Base-by-base conservation (phyloP, 2,329 filamentous ascomycete genomes). In the Scedosporium apiospermum region DNA sequence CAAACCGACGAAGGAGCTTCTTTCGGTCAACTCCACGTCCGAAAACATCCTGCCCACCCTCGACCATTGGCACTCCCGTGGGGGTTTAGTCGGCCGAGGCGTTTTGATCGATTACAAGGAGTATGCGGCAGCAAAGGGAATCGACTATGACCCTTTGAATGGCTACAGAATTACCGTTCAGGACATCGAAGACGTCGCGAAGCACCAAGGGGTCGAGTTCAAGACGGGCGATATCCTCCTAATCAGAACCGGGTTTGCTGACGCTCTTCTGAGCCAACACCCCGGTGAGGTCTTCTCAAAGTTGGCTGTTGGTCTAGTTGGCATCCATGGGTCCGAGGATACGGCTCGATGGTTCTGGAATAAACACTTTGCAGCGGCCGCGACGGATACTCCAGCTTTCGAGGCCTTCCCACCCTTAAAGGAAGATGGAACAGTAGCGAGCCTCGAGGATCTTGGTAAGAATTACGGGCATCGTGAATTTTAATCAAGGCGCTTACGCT, bases 151-250 rank as follows among this genome's bases (percentile, higher is more conserved):
- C 55, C 67, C 74, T 27, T 72, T 82, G 66, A 73, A 76, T 30
- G 67, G 71, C 27, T 72, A 80, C 67, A 67, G 71, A 27, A 71
- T 79, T 53, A 70, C 69, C 44, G 67, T 69, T 2, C 14, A 10
- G 30, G 70, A 60, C 1, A 66, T 77, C 0, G 64, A 69, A 1
- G 68, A 71, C 5, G 69, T 76, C 6, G 78, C 78, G 1, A 66
- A 71, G 7, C 74, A 77, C 62, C 74, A 73, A 59, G 72, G 74
- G 5, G 72, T 80, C 21, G 72, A 69, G 0, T 81, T 83, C 59
- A 73, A 74, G 51, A 72, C 71, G 2, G 82, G 82, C 2, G 82
- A 84, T 61, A 77, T 84, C n/a, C 71, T 84, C 6, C 76, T 84
- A 62, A 70, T 82, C 5, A 75, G 79, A 18, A 73, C 74, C 42